Base-by-base conservation (phyloP, 768 basidiomycete species). In the Pulveroboletus sp. region DNA sequence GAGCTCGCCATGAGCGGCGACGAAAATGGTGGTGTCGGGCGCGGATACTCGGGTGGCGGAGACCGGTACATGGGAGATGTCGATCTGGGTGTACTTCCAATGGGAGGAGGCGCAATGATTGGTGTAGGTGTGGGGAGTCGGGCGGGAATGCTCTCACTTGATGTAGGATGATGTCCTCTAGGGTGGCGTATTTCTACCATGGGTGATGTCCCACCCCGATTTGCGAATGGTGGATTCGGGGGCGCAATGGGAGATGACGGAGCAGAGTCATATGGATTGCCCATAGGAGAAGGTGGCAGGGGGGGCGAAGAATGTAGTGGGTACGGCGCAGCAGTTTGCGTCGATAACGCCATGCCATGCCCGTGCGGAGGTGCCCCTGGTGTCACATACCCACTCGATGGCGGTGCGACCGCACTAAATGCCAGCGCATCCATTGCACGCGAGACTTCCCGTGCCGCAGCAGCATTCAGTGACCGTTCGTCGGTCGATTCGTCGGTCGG, bases 401-500 rank as follows among this genome's bases (percentile, higher is more conserved):
- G 20, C 2, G 61, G 52, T 13, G 51, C 47, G 41, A 62, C 59
- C 1, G 73, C 61, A 46, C 55, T 66, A 52, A 73, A 76, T 48
- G 70, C 73, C 16, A 87, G 65, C 17, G 79, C 72, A 47, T 85
- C 82, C 41, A 87, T 57, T 59, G 87, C 87, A 12, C 79, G 75
- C 12, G 77, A 77, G 1, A 90, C 74, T 61, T 85, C 85, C 16
- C 80, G 75, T 5, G 85, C 85, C 23, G 82, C 85, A 16, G 85
- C 87, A 2, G 78, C 80, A 55, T 84, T 80, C 24, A 79, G 72
- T n/a, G 71, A 72, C 4, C 64, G 69, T 53, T 85, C 83, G 11
- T 82, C 77, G 8, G 76, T 72, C 5, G 47, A 51, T 47, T 61
- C 58, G 6, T 51, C 55, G 12, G 50, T 56, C n/a, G 34, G 43